Base-by-base conservation (phyloP, 1,139 yeast species). In the Saccharomyces hybrid region DNA sequence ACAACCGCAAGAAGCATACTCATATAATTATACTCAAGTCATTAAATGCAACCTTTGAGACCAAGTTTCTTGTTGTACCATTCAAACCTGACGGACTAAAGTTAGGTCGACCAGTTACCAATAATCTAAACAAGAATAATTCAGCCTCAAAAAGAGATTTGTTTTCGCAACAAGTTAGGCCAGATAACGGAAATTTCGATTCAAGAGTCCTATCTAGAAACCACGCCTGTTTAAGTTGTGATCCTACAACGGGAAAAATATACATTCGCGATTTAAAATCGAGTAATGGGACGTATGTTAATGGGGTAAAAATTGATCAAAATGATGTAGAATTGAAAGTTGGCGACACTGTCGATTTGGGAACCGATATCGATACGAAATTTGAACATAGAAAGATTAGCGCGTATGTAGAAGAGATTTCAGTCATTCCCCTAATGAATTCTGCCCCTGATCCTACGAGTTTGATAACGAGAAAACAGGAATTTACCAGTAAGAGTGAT, bases 201-300 rank as follows among this genome's bases (percentile, higher is more conserved):
- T 89, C 97, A 7, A 76, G 99, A 44, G 99, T 95, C 13, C 78
- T 93, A 52, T 86, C 96, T 48, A 77, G 99, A 60, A 93, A 88
- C 65, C 99, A 93, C 72, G 99, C 99, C 0, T 93, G 88, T 62
- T 74, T 93, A 58, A 88, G 82, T 75, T 83, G 90, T 46, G 91
- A 86, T 62, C 75, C 82, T n/a, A 73, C 73, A 28, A 75, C 76
- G 5, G 91, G 95, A 11, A 79, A 79, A 56, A 78, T 93, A 38
- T 88, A 80, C 79, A 79, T 93, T 46, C 82, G 85, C 62, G 99
- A 93, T 71, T 78, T 90, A 62, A 89, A 90, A 52, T 86, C 96
- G 7, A 88, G 97, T 23, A 93, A 93, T 71, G 99, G 99, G 9
- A 93, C 99, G 0, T 95, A 87, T 69, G 81, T 93, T 51, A 93